phyloP scores from a whole-genome alignment of 208 protist species.

The Zelonia costaricensis region DNA sequence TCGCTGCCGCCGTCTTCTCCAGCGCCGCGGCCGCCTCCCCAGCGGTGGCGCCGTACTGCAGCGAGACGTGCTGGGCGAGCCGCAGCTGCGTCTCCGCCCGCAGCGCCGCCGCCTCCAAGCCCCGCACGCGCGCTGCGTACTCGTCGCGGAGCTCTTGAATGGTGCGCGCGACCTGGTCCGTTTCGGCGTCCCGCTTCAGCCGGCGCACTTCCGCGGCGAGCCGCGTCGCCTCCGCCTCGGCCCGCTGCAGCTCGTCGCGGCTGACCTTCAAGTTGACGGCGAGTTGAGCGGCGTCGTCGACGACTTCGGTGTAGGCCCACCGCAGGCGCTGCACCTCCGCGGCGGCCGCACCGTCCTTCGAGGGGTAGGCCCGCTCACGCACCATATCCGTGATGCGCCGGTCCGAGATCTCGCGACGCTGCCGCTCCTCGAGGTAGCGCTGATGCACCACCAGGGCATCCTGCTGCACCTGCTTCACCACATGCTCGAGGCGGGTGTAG shows the following conservation, averaged over 20 bases:
- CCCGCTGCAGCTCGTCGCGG: conserved; percentile 38
- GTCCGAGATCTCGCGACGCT: conserved; percentile 74
- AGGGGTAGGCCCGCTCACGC: conserved; percentile 55
- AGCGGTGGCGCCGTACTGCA: conserved; percentile 13
- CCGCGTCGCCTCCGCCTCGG: conserved; percentile 17
- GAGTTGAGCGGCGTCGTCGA: conserved; percentile 78
- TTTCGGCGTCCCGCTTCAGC: conserved; percentile 54
- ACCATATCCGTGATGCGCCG: conserved; percentile 78
- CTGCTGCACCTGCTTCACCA: conserved; percentile 45
- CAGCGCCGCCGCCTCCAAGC: conserved; percentile 29
- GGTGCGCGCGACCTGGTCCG: conserved; percentile 58
- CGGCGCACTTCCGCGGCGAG: conserved; percentile 37
- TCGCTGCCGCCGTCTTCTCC: conserved; percentile 17
- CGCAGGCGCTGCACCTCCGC: conserved; percentile 62
- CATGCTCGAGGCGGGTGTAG: conserved; percentile 33
- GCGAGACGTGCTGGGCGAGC: conserved; percentile 20
- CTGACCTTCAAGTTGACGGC: conserved; percentile 60
- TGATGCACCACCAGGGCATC: conserved; percentile 69
- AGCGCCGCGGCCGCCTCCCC: conserved; percentile 30
- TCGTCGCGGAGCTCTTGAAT: conserved; percentile 51
- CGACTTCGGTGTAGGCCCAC: conserved; percentile 55
- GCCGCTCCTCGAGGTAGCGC: conserved; percentile 69
- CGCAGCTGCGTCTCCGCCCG: conserved; percentile 39
- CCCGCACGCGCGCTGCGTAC: conserved; percentile 48
- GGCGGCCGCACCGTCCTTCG: conserved; percentile 29